Conservation (phyloP, 805 yeast genomes). For the Cyberlindnera suaveolens region DNA sequence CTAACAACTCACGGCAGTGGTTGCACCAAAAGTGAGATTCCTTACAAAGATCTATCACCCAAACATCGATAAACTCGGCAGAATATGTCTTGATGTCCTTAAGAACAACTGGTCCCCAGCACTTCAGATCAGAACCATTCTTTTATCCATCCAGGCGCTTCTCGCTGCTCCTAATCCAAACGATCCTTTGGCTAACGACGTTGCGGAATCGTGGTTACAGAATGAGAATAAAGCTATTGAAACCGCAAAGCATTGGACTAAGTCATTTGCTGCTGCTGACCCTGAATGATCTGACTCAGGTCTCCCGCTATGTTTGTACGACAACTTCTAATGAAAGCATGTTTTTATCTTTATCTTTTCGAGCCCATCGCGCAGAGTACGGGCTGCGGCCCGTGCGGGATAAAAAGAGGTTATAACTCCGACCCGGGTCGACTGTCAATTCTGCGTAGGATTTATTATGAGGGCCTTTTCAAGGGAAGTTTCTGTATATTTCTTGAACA, state of each 20-base stretch:
- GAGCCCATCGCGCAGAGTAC: too few species aligned
- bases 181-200: slow-evolving; percentile 97
- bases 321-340: too few species aligned
- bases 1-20: slow-evolving; percentile 39
- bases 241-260: slow-evolving; percentile 57
- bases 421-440: too few species aligned
- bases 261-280: slow-evolving; percentile 1
- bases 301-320: background rate
- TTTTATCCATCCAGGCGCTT: slow-evolving; percentile 87
- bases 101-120: slow-evolving; percentile 98
- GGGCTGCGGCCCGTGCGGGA: too few species aligned
- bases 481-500: too few species aligned
- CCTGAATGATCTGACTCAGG: background rate
- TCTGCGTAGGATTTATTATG: too few species aligned
- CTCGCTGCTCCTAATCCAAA: slow-evolving; percentile 97
- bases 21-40: slow-evolving; percentile 93
- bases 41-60: slow-evolving; percentile 94
- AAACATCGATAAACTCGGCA: slow-evolving; percentile 89
- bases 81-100: slow-evolving; percentile 92
- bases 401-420: too few species aligned
- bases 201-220: slow-evolving; percentile 93
- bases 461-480: too few species aligned
- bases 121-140: slow-evolving; percentile 85
- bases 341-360: too few species aligned
- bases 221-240: slow-evolving; percentile 74